These are phyloP conservation scores for Nemania sp. DNA, from an alignment of 2,329 filamentous ascomycete genomes.

Conservation along the genomic window DNA sequence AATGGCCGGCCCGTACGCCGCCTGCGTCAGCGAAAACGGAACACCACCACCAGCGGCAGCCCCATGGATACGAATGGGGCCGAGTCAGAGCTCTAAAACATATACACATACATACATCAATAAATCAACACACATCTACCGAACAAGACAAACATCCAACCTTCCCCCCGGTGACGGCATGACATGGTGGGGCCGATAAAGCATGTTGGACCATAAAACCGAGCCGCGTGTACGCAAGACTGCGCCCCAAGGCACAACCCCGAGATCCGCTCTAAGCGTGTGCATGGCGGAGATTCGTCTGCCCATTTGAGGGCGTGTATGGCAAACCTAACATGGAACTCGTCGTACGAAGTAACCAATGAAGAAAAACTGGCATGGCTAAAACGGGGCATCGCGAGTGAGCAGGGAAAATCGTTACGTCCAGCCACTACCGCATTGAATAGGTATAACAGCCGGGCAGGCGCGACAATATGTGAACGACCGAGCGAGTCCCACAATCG, in stretches of 20 bases:
- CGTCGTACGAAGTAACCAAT: not conserved
- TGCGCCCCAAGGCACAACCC: not conserved
- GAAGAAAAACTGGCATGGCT: not conserved
- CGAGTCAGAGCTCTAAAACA: conserved; percentile 57
- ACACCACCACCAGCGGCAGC: conserved; percentile 58
- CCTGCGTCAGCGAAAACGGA: conserved; percentile 48
- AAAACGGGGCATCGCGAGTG: not conserved
- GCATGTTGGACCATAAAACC: not conserved
- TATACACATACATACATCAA: not conserved
- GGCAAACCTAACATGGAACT: not conserved
- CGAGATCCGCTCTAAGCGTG: not conserved
- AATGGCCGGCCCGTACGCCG: conserved; percentile 49
- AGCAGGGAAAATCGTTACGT: not conserved
- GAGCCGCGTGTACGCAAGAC: not conserved
- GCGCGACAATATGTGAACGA: not conserved
- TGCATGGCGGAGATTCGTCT: not conserved
- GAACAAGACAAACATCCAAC: not conserved
- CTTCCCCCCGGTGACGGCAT: not conserved
- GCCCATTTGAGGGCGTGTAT: too few relatives aligned
- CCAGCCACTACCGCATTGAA: conserved; percentile 1
- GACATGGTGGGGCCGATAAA: not conserved
- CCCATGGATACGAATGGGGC: conserved; percentile 63
- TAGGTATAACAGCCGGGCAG: not conserved
- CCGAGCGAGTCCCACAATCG: not conserved
- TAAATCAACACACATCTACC: not conserved